phyloP scores from a whole-genome alignment of 2,329 filamentous ascomycete genomes.

The Cercospora sp. region DNA sequence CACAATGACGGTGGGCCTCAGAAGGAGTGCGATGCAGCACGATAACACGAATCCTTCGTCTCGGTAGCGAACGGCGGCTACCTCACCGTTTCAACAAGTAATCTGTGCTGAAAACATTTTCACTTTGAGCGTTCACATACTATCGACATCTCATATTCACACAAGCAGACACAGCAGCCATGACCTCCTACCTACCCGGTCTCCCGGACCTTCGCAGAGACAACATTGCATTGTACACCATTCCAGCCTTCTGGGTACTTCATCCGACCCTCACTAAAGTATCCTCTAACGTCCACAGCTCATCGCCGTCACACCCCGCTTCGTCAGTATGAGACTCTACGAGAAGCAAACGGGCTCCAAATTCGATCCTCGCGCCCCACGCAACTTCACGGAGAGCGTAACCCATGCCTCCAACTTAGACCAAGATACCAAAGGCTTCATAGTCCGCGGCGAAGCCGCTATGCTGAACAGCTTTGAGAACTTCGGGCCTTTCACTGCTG shows the following conservation, averaged over 20 bases:
- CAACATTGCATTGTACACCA: conserved; percentile 35
- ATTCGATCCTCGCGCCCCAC: conserved; percentile 36
- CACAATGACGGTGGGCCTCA: background rate
- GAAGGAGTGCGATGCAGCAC: conserved; percentile 3
- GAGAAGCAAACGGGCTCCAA: conserved; percentile 20
- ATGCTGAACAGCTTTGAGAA: conserved; percentile 44
- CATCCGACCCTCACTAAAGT: conserved; percentile 32
- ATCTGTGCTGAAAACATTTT: background rate
- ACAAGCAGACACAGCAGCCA: conserved; percentile 13
- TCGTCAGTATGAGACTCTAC: conserved; percentile 33
- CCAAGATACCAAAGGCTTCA: conserved; percentile 36
- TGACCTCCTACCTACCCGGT: conserved; percentile 28
- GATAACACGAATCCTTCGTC: conserved; percentile 6
- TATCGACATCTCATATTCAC: background rate
- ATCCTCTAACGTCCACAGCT: conserved; percentile 17
- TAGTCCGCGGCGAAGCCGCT: conserved; percentile 43
- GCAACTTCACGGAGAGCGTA: conserved; percentile 33
- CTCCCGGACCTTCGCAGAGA: conserved; percentile 25
- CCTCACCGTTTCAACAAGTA: background rate
- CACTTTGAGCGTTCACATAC: background rate
- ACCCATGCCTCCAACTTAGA: conserved; percentile 37
- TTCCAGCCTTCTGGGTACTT: conserved; percentile 37
- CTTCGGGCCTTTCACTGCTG: conserved; percentile 42
- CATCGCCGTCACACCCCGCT: conserved; percentile 39
- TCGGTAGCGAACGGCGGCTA: background rate